Evolutionary conservation across 805 yeast species (phyloP).

Genomic region (Wickerhamiella spandovensis): DNA sequence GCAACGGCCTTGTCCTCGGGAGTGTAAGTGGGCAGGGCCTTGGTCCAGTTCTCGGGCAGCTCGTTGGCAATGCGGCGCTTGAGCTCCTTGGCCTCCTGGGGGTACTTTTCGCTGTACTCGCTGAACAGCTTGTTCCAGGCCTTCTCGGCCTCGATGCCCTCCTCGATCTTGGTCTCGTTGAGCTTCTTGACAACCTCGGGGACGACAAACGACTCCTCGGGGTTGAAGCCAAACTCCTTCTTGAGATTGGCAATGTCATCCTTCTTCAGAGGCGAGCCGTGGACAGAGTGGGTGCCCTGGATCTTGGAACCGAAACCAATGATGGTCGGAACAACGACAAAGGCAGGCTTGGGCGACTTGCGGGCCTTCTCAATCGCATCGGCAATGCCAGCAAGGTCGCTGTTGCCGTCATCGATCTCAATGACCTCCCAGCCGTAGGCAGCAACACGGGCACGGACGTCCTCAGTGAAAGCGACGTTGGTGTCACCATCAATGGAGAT

Average conservation of each 20-base stretch:
- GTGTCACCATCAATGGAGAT: conserved; percentile 95
- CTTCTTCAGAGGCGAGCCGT: conserved; percentile 90
- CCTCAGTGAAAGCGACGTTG: conserved; percentile 82
- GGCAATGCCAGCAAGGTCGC: conserved; percentile 56
- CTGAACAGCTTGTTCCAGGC: conserved; percentile 62
- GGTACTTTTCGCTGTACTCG: conserved; percentile 54
- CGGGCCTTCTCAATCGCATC: conserved; percentile 74
- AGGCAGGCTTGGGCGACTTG: conserved; percentile 67
- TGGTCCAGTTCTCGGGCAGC: conserved; percentile 75
- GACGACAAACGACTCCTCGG: conserved; percentile 63
- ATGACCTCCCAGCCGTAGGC: conserved; percentile 90
- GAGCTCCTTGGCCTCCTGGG: conserved; percentile 66
- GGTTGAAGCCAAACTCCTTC: conserved; percentile 75
- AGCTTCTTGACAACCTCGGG: conserved; percentile 71
- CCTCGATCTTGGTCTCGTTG: conserved; percentile 41
- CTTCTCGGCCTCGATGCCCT: conserved; percentile 53
- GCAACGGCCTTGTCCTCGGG: conserved; percentile 75
- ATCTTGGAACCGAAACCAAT: conserved; percentile 86
- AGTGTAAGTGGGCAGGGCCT: conserved; percentile 64
- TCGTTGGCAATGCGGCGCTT: conserved; percentile 62
- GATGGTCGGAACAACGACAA: conserved; percentile 77
- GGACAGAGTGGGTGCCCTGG: conserved; percentile 83
- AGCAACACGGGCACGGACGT: conserved; percentile 70
- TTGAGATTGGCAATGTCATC: conserved; percentile 86
- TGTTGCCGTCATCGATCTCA: conserved; percentile 68